A percentile compares a stretch with the other conserved stretches of the same genome.
Evolutionary conservation across 2,329 filamentous ascomycete genomes (phyloP).

Genomic region (Fusarium virguliforme): DNA sequence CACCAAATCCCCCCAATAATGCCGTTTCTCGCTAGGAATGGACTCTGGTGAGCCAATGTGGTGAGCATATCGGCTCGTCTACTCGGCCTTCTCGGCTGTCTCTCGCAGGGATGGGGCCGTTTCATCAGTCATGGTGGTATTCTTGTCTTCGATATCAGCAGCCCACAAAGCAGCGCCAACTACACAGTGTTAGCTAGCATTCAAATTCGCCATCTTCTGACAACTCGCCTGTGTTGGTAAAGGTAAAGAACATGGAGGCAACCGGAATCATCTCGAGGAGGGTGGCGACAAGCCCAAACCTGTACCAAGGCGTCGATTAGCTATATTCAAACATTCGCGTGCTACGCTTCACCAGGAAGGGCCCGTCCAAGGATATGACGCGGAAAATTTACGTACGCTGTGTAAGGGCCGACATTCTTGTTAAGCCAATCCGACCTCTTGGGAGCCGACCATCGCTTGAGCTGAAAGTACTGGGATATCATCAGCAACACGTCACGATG

Average conservation of each 20-base stretch:
- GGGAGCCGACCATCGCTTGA: conserved; percentile 83
- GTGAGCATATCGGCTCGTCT: conserved; percentile 28
- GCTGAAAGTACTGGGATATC: conserved; percentile 83
- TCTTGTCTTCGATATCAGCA: conserved; percentile 81
- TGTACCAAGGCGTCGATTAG: conserved; percentile 56
- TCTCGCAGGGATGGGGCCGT: conserved; percentile 68
- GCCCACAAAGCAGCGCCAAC: conserved; percentile 97
- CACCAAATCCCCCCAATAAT: not conserved
- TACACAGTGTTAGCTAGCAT: conserved; percentile 50
- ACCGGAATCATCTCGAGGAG: conserved; percentile 89
- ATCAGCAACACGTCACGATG: conserved; percentile 17
- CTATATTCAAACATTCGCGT: conserved; percentile 14
- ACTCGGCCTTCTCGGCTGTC: conserved; percentile 66
- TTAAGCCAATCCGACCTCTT: conserved; percentile 80
- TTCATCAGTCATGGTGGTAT: conserved; percentile 64
- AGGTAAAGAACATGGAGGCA: conserved; percentile 86
- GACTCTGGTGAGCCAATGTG: conserved; percentile 10
- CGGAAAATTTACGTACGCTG: conserved; percentile 74
- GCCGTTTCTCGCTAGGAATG: not conserved
- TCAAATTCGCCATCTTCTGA: not conserved
- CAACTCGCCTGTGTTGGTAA: conserved; percentile 82
- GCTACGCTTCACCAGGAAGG: conserved; percentile 18
- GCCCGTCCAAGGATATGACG: not conserved
- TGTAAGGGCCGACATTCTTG: conserved; percentile 82
- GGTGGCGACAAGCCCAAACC: conserved; percentile 82